Percentiles rank a stretch among this genome's conserved stretches.
Evolutionary conservation across 495 filamentous ascomycete species (phyloP).

Genomic region (Usnea hakonensis): DNA sequence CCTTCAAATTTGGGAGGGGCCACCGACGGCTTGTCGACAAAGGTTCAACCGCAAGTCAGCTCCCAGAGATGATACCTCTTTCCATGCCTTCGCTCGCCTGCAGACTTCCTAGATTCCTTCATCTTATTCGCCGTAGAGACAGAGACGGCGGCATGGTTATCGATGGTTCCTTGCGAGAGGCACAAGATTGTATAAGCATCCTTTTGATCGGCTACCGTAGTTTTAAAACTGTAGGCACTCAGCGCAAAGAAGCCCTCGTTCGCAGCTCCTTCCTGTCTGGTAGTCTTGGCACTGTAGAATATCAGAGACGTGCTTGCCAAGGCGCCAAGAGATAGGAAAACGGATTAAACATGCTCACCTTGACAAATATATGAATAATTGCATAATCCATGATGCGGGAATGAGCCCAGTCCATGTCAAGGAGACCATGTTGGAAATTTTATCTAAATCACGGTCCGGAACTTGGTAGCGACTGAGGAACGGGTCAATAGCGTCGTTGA

Average conservation of each 20-base stretch:
- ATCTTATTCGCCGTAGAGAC: background rate
- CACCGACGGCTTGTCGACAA: background rate
- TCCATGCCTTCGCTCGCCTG: background rate
- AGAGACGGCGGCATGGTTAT: background rate
- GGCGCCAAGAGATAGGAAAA: background rate
- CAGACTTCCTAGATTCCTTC: background rate
- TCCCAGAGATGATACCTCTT: background rate
- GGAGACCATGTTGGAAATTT: slow-evolving; percentile 29
- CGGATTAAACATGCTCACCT: background rate
- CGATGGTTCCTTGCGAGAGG: background rate
- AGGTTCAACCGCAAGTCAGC: background rate
- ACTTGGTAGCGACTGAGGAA: slow-evolving; percentile 75
- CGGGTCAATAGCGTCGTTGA: slow-evolving; percentile 65
- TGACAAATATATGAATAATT: slow-evolving; percentile 32
- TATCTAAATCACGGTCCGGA: slow-evolving; percentile 37
- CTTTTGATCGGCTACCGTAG: slow-evolving; percentile 34
- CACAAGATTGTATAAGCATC: slow-evolving; percentile 41
- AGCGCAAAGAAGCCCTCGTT: slow-evolving; percentile 28
- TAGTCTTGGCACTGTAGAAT: slow-evolving; percentile 1
- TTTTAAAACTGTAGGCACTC: slow-evolving; percentile 32
- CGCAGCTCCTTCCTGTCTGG: no score
- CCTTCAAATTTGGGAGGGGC: no score
- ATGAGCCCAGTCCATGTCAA: slow-evolving; percentile 45
- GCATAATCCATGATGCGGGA: slow-evolving; percentile 35
- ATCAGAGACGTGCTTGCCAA: background rate